Percentiles rank a stretch among this genome's conserved stretches.
phyloP scores from a whole-genome alignment of 1,139 yeast genomes.

The Taphrina wiesneri region DNA sequence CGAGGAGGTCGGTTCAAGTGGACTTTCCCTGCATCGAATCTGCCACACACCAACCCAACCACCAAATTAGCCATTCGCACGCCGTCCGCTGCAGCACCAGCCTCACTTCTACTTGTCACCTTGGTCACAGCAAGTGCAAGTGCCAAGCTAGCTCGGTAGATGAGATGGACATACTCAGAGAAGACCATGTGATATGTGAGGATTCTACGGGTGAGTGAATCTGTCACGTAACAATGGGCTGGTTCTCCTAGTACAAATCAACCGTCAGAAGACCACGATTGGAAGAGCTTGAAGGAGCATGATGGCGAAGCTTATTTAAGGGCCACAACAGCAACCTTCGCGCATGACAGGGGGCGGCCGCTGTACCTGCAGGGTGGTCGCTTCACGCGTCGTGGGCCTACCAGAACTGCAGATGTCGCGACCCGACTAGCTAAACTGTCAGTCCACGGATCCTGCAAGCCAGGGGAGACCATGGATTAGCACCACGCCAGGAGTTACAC shows the following conservation, averaged over 20 bases:
- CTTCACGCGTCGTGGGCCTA: neutral
- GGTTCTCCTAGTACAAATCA: no score
- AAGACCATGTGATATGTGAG: no score
- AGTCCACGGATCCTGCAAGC: neutral
- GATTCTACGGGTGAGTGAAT: no score
- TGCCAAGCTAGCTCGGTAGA: neutral
- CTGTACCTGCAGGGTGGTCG: neutral
- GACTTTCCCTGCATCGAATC: neutral
- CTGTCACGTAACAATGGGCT: no score
- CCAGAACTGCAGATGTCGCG: neutral
- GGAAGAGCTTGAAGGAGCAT: no score
- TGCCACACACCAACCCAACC: neutral
- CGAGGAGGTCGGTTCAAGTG: neutral
- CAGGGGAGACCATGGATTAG: neutral
- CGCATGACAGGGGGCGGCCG: constrained; percentile 6
- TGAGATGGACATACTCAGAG: no score
- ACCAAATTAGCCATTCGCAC: neutral
- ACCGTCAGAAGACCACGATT: no score
- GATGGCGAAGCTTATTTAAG: neutral
- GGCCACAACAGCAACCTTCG: neutral
- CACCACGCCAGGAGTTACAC: constrained; percentile 8
- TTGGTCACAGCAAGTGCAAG: neutral
- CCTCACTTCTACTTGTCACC: neutral
- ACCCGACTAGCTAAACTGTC: neutral
- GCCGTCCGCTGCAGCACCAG: neutral